Base-by-base conservation (phyloP, 169 alveolate species). In the Plasmodium billcollinsi region DNA sequence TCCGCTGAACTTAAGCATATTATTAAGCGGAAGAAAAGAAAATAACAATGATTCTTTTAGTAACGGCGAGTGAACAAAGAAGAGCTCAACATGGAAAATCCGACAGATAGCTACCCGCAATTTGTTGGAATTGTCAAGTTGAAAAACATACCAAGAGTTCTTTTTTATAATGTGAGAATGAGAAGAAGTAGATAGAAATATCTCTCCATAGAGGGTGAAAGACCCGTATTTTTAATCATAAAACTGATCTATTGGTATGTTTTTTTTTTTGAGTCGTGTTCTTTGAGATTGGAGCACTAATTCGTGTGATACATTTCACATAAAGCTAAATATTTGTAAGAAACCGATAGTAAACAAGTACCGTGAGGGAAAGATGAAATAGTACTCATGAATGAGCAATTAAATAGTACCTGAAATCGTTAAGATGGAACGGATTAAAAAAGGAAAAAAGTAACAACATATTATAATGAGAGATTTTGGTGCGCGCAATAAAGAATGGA, bases 361-460 rank as follows among this genome's bases (percentile, higher is more conserved):
- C 98, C 96, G 97, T 95, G 96, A 96, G 96, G 97, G 98, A 97
- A 97, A 96, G 97, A 95, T 96, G 98, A 97, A 96, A 97, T 61
- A 97, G 97, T 89, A 94, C 97, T 93, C 95, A 94, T 96, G 94
- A 94, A 95, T 95, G 97, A 95, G 97, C 93, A 96, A 94, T 96
- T 95, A 95, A 95, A 94, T 92, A 95, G 59, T 33, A 94, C 95
- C 97, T 95, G 97, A 94, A 94, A 95, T 93, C 96, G 97, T 95
- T 93, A 97, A 90, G 96, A 83, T 93, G 97, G 70, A 61, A 61
- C 9, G 45, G 43, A 24, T 61, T 61, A 20, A 24, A 12, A 96
- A 94, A 94, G 94, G 88, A 76, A 94, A 67, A 72, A 62, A 74
- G 58, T 63, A 66, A 72, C n/a, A 15, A 14, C 20, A 52, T 15